Percentiles rank a stretch among this genome's conserved stretches.
These are phyloP conservation scores for Proliferodiscus dingleyae DNA, from an alignment of 2,329 filamentous ascomycete species.

Conservation along the genomic window DNA sequence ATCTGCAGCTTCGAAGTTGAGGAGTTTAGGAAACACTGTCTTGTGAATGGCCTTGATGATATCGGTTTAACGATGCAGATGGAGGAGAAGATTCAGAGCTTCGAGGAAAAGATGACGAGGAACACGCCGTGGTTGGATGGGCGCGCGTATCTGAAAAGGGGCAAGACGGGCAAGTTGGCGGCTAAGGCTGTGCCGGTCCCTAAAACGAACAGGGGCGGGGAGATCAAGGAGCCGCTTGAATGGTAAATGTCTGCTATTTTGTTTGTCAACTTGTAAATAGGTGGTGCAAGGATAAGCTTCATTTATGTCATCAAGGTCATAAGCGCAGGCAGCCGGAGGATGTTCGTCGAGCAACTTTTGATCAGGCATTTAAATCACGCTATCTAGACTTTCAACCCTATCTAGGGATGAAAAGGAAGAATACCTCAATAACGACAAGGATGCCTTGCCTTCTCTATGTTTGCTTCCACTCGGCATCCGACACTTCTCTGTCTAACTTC, in stretches of 20 bases:
- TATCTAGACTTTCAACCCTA: no score
- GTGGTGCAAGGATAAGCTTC: background rate
- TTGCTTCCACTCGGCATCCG: no score
- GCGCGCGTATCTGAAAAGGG: constrained; percentile 67
- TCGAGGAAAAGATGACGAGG: constrained; percentile 70
- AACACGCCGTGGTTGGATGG: constrained; percentile 92
- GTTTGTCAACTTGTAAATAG: no score
- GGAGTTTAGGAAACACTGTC: constrained; percentile 88
- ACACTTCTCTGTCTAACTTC: no score
- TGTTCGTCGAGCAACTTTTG: no score
- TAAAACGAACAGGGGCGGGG: constrained; percentile 83
- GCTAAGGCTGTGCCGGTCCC: constrained; percentile 66
- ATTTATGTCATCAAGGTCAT: background rate
- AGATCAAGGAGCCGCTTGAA: constrained; percentile 79
- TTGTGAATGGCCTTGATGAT: constrained; percentile 90
- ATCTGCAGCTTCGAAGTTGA: constrained; percentile 83
- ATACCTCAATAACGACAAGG: no score
- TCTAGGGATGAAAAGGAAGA: no score
- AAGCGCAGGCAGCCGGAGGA: no score
- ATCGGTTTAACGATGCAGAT: constrained; percentile 92
- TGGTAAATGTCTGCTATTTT: constrained; percentile 51
- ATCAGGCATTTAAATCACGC: no score
- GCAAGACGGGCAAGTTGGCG: constrained; percentile 49
- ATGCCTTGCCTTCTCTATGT: no score
- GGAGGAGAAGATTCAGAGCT: constrained; percentile 80